Evolutionary conservation across 768 basidiomycete species (phyloP), one percentile per base, ranked within the genome.

Genomic region (Fibroporia radiculosa): DNA sequence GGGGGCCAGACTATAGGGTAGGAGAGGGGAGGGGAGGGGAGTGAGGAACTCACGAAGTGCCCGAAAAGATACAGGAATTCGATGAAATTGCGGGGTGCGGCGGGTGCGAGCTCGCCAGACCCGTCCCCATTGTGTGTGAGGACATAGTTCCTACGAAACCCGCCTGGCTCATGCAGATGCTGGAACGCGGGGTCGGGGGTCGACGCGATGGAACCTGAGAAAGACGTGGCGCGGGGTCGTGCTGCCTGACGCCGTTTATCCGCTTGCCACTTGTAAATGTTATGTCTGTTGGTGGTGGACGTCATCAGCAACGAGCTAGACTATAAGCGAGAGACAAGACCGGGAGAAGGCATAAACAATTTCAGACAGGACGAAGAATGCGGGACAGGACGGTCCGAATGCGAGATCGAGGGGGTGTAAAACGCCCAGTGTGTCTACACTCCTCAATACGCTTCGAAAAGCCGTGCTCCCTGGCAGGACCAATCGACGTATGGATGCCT

Each of bases 61-160:
- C 96, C 96, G 57, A 90, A 99, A 20, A 98, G 71, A 56, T 85
- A 86, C 35, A 99, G 66, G 63, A 99, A 99, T 56, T 97, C 93
- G 48, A 97, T 86, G 50, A 95, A 93, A 58, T 89, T 93, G 56
- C 83, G 83, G 24, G 77, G 62, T 48, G 91, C 70, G 38, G 78
- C 77, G 12, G 64, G 73, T 1, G 67, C 66, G 48, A 84, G 82
- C 32, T 75, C 77, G 14, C 63, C 57, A 7, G 79, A 80, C 47
- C 82, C 77, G 49, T 84, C 83, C 38, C 73, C 76, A 3, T 88
- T 82, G 39, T 76, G 78, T 45, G 86, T 63, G 24, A 83, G 66
- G 6, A 97, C 70, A 61, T 90, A 96, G 62, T 93, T 90, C 42
- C 93, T 73, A 53, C 93, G 74, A 65, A 97, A 96, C 1, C 93